phyloP scores from a whole-genome alignment of 495 filamentous ascomycete genomes.

The Talaromyces stipitatus region DNA sequence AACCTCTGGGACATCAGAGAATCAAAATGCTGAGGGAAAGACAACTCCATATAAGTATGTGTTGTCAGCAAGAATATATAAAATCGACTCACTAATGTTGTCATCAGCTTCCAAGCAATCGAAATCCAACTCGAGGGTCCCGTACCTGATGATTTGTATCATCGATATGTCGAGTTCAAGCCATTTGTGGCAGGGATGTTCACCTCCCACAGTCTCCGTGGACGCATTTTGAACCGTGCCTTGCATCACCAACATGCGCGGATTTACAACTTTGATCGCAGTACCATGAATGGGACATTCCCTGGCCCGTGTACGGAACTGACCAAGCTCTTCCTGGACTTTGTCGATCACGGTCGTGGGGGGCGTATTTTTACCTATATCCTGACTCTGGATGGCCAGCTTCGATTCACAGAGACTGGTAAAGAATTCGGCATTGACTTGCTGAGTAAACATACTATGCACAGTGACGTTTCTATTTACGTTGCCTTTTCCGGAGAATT shows the following conservation, averaged over 20 bases:
- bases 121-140: conserved; percentile 84
- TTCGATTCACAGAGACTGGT: conserved; percentile 90
- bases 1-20: conserved; percentile 54
- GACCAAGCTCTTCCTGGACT: conserved; percentile 70
- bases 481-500: conserved; percentile 92
- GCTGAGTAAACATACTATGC: conserved; percentile 90
- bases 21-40: conserved; percentile 44
- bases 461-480: conserved; percentile 82
- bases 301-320: conserved; percentile 51
- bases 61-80: neutral
- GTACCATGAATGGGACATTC: conserved; percentile 61
- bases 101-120: conserved; percentile 78
- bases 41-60: conserved; percentile 62
- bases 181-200: conserved; percentile 91
- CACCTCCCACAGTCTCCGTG: conserved; percentile 62
- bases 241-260: conserved; percentile 84
- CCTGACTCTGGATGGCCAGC: conserved; percentile 73
- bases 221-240: conserved; percentile 70
- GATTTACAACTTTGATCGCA: conserved; percentile 78
- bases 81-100: neutral
- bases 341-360: conserved; percentile 78
- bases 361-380: conserved; percentile 88
- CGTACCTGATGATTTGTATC: conserved; percentile 69
- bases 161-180: conserved; percentile 86
- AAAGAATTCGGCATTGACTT: conserved; percentile 92